Evolutionary conservation across 176 grass and related monocot species (phyloP), one percentile per base, ranked within the genome.

Genomic region (Lolium rigidum): DNA sequence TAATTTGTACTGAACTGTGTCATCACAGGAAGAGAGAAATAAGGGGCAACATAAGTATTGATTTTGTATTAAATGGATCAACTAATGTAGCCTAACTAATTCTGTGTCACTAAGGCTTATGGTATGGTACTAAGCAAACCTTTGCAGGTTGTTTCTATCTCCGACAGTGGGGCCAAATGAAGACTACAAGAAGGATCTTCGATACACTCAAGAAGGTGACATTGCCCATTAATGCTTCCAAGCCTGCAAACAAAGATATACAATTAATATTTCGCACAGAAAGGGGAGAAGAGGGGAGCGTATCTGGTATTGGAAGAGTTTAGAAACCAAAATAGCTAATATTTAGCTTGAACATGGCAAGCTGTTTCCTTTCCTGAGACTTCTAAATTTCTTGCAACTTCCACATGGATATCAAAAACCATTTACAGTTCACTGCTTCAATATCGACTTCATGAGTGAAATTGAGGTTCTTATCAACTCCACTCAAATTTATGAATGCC

Each of bases 231-330:
- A 3, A 59, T 60, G 61, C 43, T 84, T 84, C 55, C n/a, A 43
- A 79, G 61, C 66, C 87, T 84, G 66, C 76, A 84, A 37, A 76
- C 15, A 17, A 82, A 25, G 9, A 69, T 51, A 41, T 66, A 31
- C 68, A 21, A 63, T 75, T 18, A 75, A 6, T 74, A 55, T 68
- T 82, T 55, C 20, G 20, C 20, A 52, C 14, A 69, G 5, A 81
- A 35, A 20, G n/a, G 47, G 35, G 20, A 16, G 14, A 28, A 71
- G 16, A 77, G 57, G 17, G 20, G 10, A 24, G 35, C 37, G 55
- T 60, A 15, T 65, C 63, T 65, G 28, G 41, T 76, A 66, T 65
- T 43, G 15, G 51, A 17, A 55, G 12, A 55, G 4, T 44, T 21
- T 37, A 44, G 21, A 16, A 38, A 38, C 6, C 15, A 8, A 3